Base-by-base conservation (phyloP, 371 early-diverging fungal species). In the Apophysomyces elegans region DNA sequence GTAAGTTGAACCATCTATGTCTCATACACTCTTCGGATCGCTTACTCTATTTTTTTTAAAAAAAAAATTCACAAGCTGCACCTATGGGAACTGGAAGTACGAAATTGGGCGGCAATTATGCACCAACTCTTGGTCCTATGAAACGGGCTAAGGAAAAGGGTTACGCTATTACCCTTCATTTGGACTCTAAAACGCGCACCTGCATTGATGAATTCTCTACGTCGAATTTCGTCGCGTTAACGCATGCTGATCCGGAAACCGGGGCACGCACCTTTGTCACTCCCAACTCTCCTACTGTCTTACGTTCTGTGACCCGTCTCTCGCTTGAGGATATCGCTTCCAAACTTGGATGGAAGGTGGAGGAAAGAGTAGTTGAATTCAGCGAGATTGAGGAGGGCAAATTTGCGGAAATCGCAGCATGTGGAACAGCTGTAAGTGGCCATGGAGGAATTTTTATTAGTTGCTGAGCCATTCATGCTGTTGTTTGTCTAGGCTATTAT, bases 121-220 rank as follows among this genome's bases (percentile, higher is more conserved):
- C 90, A 8, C 88, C 89, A 13, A 82, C 80, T 7, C 83, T 84
- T 58, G 78, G 75, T 37, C 86, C 88, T 32, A 85, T 90, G 47
- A 65, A 71, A 8, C 82, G 79, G 2, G 90, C 90, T 37, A 90
- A 89, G 69, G 77, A 85, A 44, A 64, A 76, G 41, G 94, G 92
- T 12, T 92, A 84, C 70, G 76, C 87, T 32, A 84, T 93, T 65
- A 88, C 88, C 9, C 81, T 93, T 37, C 92, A 90, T 73, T 78
- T 93, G 58, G 94, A 93, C 69, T 67, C 91, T 45, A 81, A 83
- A 69, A 86, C 88, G 0, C 83, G 82, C 70, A 79, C 79, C 8
- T 81, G 86, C 62, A 81, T 93, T 56, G 94, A 93, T 60, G 94
- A 93, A 73, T 93, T 93, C 69, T 87, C 90, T 7, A 91, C 94